These are phyloP conservation scores for Begonia loranthoides DNA, from an alignment of 306 rosid genomes.

Conservation along the genomic window DNA sequence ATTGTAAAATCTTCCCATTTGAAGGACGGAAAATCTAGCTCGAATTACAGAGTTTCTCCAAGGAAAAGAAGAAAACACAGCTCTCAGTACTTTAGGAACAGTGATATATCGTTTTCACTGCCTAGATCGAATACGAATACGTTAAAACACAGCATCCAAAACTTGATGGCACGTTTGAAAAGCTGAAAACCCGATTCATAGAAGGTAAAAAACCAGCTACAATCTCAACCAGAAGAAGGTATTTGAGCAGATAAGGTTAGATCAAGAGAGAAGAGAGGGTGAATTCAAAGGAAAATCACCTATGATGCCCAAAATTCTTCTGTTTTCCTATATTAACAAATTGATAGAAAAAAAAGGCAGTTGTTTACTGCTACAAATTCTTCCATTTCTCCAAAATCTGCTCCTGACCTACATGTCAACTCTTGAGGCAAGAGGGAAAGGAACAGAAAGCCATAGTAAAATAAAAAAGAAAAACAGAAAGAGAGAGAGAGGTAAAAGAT, in stretches of 20 bases:
- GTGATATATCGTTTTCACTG: no score
- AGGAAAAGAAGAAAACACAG: no score
- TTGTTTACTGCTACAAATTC: not conserved
- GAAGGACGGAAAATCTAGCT: no score
- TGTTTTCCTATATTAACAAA: not conserved
- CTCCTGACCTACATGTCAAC: not conserved
- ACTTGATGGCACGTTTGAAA: no score
- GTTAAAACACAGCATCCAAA: no score
- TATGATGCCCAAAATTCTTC: not conserved
- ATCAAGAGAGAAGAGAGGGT: constrained; percentile 20
- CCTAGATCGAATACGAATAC: no score
- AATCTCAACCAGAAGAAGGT: constrained; percentile 13
- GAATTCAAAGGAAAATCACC: constrained; percentile 11
- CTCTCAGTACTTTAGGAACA: no score
- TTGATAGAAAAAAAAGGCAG: not conserved
- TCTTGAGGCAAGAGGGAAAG: not conserved
- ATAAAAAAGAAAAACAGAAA: no score
- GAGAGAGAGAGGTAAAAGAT: not conserved
- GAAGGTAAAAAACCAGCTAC: not conserved
- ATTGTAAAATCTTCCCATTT: no score
- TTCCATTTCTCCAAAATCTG: constrained; percentile 8
- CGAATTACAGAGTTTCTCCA: no score
- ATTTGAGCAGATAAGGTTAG: constrained; percentile 28
- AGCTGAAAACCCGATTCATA: no score
- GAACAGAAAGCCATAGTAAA: not conserved